Conservation (phyloP, 2,329 filamentous ascomycete species). For the Arthroderma sp. region DNA sequence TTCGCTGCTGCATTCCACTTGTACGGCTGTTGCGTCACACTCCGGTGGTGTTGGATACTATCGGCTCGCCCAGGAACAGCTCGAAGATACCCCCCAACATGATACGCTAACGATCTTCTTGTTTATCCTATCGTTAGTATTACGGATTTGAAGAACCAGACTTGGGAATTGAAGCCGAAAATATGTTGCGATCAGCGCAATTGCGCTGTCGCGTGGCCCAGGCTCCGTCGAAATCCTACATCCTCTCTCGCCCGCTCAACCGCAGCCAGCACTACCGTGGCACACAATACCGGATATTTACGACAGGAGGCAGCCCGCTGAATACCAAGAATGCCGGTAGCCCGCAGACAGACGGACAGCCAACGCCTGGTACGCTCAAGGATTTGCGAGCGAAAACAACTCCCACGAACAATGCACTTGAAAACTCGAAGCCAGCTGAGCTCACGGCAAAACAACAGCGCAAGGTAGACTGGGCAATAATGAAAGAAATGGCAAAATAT, state of each 20-base stretch:
- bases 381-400: no score
- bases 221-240: constrained; percentile 13
- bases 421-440: constrained; percentile 32
- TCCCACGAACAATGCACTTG: no score
- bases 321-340: constrained; percentile 14
- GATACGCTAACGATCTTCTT: no score
- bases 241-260: constrained; percentile 15
- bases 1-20: no score
- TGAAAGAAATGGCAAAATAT: constrained; percentile 94
- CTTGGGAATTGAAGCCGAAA: constrained; percentile 10
- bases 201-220: constrained; percentile 21
- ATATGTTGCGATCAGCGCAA: constrained; percentile 27
- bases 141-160: no score
- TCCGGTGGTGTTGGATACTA: no score
- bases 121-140: no score
- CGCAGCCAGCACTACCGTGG: constrained; percentile 11
- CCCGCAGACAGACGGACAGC: neutral
- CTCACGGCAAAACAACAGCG: constrained; percentile 74
- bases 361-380: neutral
- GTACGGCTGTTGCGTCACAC: no score
- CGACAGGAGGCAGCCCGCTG: constrained; percentile 13
- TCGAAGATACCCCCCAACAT: no score
- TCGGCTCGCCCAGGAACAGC: no score
- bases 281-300: constrained; percentile 20
- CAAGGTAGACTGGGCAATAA: constrained; percentile 95